These are phyloP conservation scores for Fusarium sp. DNA, from an alignment of 2,329 filamentous ascomycete species.

Conservation along the genomic window DNA sequence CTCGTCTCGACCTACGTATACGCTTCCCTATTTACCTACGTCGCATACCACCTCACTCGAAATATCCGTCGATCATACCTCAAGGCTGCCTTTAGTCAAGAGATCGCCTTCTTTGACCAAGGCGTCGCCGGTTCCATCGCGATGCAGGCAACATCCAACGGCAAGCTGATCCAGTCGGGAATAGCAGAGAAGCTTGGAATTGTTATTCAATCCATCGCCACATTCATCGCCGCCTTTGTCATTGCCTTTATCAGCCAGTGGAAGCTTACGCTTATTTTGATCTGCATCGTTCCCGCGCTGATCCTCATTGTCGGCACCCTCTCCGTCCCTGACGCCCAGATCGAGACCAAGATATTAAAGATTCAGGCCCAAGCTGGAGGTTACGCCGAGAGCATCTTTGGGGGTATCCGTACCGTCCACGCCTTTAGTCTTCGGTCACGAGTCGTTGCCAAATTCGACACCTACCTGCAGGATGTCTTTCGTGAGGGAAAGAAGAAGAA, in stretches of 20 bases:
- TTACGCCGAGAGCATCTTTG: conserved; percentile 47
- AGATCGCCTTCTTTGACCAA: conserved; percentile 51
- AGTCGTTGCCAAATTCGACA: conserved; percentile 49
- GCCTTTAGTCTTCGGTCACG: conserved; percentile 52
- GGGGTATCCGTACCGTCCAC: conserved; percentile 50
- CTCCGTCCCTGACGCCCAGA: conserved; percentile 35
- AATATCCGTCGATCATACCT: conserved; percentile 59
- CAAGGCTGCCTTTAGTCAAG: conserved; percentile 57
- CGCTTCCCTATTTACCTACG: conserved; percentile 55
- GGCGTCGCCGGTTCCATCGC: conserved; percentile 36
- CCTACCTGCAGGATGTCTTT: conserved; percentile 47
- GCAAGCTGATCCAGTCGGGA: conserved; percentile 39
- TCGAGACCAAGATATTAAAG: conserved; percentile 42
- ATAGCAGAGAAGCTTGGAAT: conserved; percentile 13
- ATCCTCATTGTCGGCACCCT: conserved; percentile 40
- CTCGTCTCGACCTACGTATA: conserved; percentile 59
- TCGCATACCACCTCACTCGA: conserved; percentile 59
- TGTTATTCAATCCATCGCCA: conserved; percentile 48
- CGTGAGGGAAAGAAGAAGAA: conserved; percentile 3
- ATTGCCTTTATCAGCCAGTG: conserved; percentile 51
- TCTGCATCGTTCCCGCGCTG: conserved; percentile 39
- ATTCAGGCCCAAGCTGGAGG: conserved; percentile 43
- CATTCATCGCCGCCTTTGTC: conserved; percentile 50
- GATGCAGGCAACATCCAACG: conserved; percentile 48
- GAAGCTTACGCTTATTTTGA: conserved; percentile 53